phyloP scores from a whole-genome alignment of 345 rosid species.

The Salix koriyanagi region DNA sequence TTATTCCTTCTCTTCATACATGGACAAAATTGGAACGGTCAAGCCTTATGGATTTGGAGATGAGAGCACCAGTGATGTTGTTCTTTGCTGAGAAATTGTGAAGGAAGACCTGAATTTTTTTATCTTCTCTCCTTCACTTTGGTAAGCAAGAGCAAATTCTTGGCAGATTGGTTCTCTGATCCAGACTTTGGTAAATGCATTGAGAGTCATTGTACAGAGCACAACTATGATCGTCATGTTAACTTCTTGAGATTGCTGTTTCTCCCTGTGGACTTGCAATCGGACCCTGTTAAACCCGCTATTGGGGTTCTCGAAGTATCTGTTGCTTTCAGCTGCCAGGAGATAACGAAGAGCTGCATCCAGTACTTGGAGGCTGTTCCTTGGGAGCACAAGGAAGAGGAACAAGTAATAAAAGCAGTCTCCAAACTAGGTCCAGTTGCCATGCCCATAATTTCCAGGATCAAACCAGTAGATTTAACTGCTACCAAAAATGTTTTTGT shows the following conservation, averaged over 20 bases:
- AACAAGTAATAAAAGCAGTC: conserved; percentile 37
- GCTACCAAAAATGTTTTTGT: conserved; percentile 60
- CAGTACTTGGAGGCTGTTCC: conserved; percentile 54
- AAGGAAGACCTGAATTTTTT: conserved; percentile 42
- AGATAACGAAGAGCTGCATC: conserved; percentile 39
- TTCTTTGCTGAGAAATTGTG: conserved; percentile 30
- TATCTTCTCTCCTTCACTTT: conserved; percentile 37
- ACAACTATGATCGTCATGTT: conserved; percentile 39
- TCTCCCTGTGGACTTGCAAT: conserved; percentile 27
- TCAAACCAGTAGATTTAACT: conserved; percentile 43
- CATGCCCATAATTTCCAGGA: conserved; percentile 54
- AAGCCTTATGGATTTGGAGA: conserved; percentile 37
- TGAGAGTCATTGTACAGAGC: conserved; percentile 38
- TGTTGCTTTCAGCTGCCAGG: conserved; percentile 37
- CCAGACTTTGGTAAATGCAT: conserved; percentile 15
- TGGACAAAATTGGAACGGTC: conserved; percentile 31
- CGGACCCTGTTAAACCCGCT: conserved; percentile 41
- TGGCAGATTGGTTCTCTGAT: conserved; percentile 33
- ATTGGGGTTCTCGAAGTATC: conserved; percentile 45
- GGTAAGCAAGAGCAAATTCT: conserved; percentile 37
- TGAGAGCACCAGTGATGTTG: conserved; percentile 32
- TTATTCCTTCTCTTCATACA: conserved; percentile 15
- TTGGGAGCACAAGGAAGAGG: conserved; percentile 55
- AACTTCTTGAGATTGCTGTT: conserved; percentile 40
- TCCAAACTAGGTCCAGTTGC: conserved; percentile 39